These are phyloP conservation scores for Cladophialophora yegresii DNA, from an alignment of 2,329 filamentous ascomycete genomes.

Conservation along the genomic window DNA sequence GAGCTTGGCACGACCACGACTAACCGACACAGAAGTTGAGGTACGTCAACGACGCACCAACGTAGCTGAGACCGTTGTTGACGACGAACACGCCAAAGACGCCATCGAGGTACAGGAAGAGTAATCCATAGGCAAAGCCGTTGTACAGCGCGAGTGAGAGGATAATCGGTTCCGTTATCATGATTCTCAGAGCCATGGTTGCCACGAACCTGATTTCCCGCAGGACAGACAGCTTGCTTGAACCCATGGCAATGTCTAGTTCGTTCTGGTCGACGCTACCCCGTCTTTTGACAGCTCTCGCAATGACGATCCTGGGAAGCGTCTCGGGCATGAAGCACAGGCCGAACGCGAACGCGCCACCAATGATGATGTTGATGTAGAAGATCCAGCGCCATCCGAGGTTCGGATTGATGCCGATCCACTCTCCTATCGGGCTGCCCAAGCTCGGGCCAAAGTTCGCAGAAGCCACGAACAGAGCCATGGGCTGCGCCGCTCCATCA, in stretches of 20 bases:
- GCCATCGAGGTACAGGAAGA: slow-evolving; percentile 49
- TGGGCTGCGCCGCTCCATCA: slow-evolving; percentile 45
- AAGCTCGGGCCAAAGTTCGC: slow-evolving; percentile 47
- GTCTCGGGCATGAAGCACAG: slow-evolving; percentile 48
- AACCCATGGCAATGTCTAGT: slow-evolving; percentile 41
- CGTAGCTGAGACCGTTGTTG: slow-evolving; percentile 46
- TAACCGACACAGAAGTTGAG: slow-evolving; percentile 48
- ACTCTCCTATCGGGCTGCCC: slow-evolving; percentile 47
- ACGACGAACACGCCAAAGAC: slow-evolving; percentile 50
- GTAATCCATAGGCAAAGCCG: slow-evolving; percentile 48
- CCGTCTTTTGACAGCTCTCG: slow-evolving; percentile 40
- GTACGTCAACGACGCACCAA: slow-evolving; percentile 46
- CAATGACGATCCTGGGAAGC: slow-evolving; percentile 46
- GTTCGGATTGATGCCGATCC: slow-evolving; percentile 43
- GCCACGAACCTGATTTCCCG: slow-evolving; percentile 47
- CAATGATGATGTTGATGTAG: slow-evolving; percentile 47
- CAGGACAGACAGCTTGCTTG: slow-evolving; percentile 43
- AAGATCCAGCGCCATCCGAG: slow-evolving; percentile 45
- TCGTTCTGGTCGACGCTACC: slow-evolving; percentile 38
- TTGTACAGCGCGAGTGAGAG: slow-evolving; percentile 42
- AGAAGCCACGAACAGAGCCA: slow-evolving; percentile 48
- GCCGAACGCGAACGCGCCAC: slow-evolving; percentile 42
- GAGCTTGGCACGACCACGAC: not conserved
- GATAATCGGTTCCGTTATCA: slow-evolving; percentile 50
- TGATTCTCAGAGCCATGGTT: slow-evolving; percentile 49